phyloP scores from a whole-genome alignment of 148 eudicot genomes.

The Chenopodium quinoa region DNA sequence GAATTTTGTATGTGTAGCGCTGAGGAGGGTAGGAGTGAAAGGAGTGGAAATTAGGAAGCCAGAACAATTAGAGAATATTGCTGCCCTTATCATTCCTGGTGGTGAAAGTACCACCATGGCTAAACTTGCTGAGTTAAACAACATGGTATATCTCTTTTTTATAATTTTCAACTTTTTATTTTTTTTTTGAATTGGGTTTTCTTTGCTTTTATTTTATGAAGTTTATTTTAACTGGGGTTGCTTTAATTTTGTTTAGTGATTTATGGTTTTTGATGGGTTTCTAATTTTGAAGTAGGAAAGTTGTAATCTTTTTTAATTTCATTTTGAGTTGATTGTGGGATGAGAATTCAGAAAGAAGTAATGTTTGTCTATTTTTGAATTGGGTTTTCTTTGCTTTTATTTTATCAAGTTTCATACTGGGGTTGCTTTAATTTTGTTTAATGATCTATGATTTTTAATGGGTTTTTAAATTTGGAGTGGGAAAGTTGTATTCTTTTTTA shows the following conservation, averaged over 20 bases:
- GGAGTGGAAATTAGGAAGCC: constrained; percentile 80
- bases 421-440: not conserved
- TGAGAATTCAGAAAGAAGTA: too few species aligned
- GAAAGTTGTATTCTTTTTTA: not conserved
- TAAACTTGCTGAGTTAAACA: constrained; percentile 80
- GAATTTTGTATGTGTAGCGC: constrained; percentile 37
- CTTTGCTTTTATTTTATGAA: not conserved
- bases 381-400: too few species aligned
- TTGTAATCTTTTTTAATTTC: not conserved
- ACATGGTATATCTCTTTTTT: constrained; percentile 46
- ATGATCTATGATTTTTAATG: not conserved
- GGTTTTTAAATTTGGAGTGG: not conserved
- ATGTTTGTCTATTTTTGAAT: too few species aligned
- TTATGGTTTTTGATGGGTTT: not conserved
- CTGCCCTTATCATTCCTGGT: constrained; percentile 87
- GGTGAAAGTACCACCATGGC: constrained; percentile 99
- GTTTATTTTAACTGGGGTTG: not conserved
- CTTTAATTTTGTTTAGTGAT: not conserved
- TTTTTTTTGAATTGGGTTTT: not conserved
- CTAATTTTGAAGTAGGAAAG: not conserved
- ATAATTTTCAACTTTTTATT: not conserved
- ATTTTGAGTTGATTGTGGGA: too few species aligned
- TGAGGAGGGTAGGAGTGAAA: constrained; percentile 78
- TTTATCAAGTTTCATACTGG: not conserved
- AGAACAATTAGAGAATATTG: constrained; percentile 65